phyloP scores from a whole-genome alignment of 139 green algal genomes.

The Chlorella sp. region DNA sequence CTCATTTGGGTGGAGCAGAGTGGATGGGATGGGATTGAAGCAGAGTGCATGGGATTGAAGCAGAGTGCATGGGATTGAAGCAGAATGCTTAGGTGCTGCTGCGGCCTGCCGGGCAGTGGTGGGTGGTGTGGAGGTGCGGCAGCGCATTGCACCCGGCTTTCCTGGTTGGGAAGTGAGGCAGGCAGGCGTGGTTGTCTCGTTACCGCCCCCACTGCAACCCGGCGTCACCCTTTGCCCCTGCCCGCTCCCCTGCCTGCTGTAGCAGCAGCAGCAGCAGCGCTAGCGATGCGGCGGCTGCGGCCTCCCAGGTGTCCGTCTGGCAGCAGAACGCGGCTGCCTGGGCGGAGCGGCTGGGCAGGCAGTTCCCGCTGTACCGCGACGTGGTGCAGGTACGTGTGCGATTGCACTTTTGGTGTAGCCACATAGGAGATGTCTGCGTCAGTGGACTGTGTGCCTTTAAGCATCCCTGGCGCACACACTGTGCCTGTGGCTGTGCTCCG shows the following conservation, averaged over 20 bases:
- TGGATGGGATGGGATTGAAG: not conserved
- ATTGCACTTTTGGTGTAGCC: no score
- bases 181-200: not conserved
- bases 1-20: no score
- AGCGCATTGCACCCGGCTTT: no score
- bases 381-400: conserved; percentile 53
- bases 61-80: not conserved
- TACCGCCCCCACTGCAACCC: not conserved
- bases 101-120: no score
- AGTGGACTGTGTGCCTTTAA: no score
- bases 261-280: conserved; percentile 26
- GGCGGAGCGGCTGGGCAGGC: conserved; percentile 48
- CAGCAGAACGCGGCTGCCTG: conserved; percentile 67
- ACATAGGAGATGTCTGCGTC: not conserved
- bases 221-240: not conserved
- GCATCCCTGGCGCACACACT: not conserved
- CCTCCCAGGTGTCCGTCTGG: conserved; percentile 34
- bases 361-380: conserved; percentile 84
- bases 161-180: no score
- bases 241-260: no score
- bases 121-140: no score
- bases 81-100: not conserved
- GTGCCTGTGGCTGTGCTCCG: no score
- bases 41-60: not conserved
- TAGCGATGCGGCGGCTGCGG: not conserved